Base-by-base conservation (phyloP, 2,329 filamentous ascomycete genomes). In the Diaporthe citrichinensis region DNA sequence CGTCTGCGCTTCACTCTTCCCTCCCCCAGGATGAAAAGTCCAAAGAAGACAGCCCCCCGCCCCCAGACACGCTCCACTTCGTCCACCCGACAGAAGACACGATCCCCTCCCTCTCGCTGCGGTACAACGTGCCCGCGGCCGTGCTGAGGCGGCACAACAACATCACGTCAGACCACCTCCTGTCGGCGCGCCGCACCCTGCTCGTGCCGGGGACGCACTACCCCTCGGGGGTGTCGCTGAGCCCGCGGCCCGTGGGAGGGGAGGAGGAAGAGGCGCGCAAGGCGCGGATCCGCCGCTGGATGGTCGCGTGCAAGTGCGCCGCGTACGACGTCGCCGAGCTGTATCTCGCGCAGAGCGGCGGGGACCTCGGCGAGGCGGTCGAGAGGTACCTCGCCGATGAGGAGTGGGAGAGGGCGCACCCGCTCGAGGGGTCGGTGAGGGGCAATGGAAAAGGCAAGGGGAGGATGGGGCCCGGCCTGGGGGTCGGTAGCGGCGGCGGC, bases 241-340 rank as follows among this genome's bases (percentile, higher is more conserved):
- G 92, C 61, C 93, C 94, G 1, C 86, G 89, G 39, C 94, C 94
- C 0, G 79, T 94, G n/a, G 93, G 94, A 72, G 91, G 92, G 65
- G 94, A 95, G 81, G 93, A 94, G 61, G 94, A 95, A 80, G 92
- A 94, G 84, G 86, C 89, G 68, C 89, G 92, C 77, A 96, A 94
- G 84, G 88, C 86, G 25, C 92, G 92, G 81, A 88, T 96, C 46
- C 88, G 94, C 57, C 90, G 93, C 77, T 96, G 93, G 87, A 96
- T 96, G 94, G 91, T 95, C 2, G 88, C 89, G 1, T 94, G 92
- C 84, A 96, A 96, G 82, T 93, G 94, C 39, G 86, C 90, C 34
- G 93, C 96, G 86, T 96, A 92, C 84, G 93, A 95, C 81, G 87
- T 95, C 69, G 94, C 94, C 1, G 82, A 94, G 39, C 82, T 96